Percentiles rank a stretch among this genome's conserved stretches.
Conservation (phyloP, 2,329 filamentous ascomycete genomes). For the Neodidymelliopsis sp. region DNA sequence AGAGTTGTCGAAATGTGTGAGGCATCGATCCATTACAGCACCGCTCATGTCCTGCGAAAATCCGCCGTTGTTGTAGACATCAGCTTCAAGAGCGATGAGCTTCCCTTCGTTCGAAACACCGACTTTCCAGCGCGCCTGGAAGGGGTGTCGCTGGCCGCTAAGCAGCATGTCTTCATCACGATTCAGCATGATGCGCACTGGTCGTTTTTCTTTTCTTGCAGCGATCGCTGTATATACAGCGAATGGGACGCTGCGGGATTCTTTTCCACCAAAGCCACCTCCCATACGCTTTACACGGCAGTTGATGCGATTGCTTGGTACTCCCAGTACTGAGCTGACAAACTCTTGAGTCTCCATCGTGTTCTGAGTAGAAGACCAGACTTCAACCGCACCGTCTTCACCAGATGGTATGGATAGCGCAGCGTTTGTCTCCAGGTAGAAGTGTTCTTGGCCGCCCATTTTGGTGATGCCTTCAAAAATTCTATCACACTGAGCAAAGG, state of each 20-base stretch:
- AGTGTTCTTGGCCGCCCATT: constrained; percentile 96
- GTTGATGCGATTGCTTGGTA: constrained; percentile 87
- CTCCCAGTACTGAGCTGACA: constrained; percentile 80
- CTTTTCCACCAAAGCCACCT: constrained; percentile 93
- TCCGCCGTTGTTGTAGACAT: constrained; percentile 90
- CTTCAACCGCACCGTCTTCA: constrained; percentile 92
- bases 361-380: constrained; percentile 63
- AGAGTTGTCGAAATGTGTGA: constrained; percentile 86
- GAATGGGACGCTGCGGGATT: constrained; percentile 83
- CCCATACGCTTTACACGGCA: constrained; percentile 89
- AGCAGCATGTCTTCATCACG: constrained; percentile 94
- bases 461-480: constrained; percentile 82
- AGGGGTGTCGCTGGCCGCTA: constrained; percentile 90
- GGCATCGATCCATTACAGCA: constrained; percentile 82
- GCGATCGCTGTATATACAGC: constrained; percentile 83
- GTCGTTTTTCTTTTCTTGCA: constrained; percentile 80
- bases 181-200: constrained; percentile 92
- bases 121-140: constrained; percentile 88
- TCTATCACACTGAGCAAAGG: constrained; percentile 78
- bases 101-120: constrained; percentile 91
- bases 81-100: constrained; percentile 85
- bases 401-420: constrained; percentile 83
- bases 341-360: constrained; percentile 62
- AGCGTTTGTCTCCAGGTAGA: constrained; percentile 93
- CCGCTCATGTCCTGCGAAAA: constrained; percentile 73